Conservation (phyloP, 495 filamentous ascomycete genomes). For the Xylaria longipes region DNA sequence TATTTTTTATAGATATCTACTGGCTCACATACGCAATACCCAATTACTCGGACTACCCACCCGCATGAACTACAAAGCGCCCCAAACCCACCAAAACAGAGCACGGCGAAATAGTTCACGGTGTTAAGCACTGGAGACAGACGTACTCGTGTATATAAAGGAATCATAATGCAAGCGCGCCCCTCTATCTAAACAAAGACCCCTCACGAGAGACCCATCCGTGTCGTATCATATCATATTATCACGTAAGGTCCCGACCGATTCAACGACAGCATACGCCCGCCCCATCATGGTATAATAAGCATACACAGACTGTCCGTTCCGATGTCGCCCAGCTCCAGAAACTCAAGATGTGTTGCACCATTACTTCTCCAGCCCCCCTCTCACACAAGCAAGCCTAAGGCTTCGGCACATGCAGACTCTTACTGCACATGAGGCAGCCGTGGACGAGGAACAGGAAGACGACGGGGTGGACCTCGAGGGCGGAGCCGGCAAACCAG, state of each 20-base stretch:
- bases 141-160: neutral
- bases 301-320: conserved; percentile 4
- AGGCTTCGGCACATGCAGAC: conserved; percentile 95
- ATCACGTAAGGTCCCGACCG: neutral
- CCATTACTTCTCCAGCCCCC: neutral
- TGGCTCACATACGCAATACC: neutral
- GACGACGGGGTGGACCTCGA: conserved; percentile 89
- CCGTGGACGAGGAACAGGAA: conserved; percentile 83
- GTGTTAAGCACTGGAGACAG: neutral
- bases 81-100: neutral
- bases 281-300: neutral
- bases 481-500: conserved; percentile 64
- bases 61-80: neutral
- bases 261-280: neutral
- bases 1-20: neutral
- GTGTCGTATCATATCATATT: neutral
- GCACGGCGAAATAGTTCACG: neutral
- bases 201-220: neutral
- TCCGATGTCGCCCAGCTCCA: conserved; percentile 2
- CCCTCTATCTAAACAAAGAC: conserved; percentile 2
- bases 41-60: neutral
- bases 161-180: neutral
- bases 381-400: conserved; percentile 39
- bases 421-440: conserved; percentile 92
- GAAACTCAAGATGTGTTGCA: neutral